These are phyloP conservation scores for Pestalotiopsis fici DNA, from an alignment of 2,329 filamentous ascomycete species.

Conservation along the genomic window DNA sequence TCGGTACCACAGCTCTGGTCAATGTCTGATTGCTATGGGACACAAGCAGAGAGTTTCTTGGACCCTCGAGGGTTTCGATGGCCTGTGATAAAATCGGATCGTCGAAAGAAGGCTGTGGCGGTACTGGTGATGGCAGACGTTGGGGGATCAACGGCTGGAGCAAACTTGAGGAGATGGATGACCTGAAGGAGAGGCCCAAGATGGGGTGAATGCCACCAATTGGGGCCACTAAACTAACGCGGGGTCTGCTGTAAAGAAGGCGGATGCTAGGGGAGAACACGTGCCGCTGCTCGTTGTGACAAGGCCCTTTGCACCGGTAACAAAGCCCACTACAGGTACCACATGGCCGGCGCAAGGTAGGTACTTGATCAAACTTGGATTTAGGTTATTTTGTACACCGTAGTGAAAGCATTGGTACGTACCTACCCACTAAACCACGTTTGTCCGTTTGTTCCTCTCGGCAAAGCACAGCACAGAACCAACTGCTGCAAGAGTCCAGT, in stretches of 20 bases:
- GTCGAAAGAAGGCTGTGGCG: not conserved
- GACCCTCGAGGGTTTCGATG: not conserved
- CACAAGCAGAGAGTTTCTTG: not conserved
- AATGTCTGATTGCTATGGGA: not conserved
- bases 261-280: not conserved
- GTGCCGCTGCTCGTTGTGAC: not conserved
- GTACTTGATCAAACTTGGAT: too few species aligned
- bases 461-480: not conserved
- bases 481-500: not conserved
- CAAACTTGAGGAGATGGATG: not conserved
- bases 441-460: not conserved
- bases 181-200: not conserved
- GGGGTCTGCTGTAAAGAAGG: not conserved
- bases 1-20: not conserved
- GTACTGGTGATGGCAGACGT: not conserved
- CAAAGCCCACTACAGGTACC: not conserved
- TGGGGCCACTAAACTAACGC: not conserved
- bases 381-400: too few species aligned
- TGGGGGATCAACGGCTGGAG: not conserved
- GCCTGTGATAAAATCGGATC: not conserved
- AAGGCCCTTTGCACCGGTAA: not conserved
- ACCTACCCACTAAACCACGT: not conserved
- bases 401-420: too few species aligned
- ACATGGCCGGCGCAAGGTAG: not conserved
- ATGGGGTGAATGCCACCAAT: not conserved